Evolutionary conservation across 345 rosid genomes (phyloP), one percentile per base, ranked within the genome.

Genomic region (Populus alba): DNA sequence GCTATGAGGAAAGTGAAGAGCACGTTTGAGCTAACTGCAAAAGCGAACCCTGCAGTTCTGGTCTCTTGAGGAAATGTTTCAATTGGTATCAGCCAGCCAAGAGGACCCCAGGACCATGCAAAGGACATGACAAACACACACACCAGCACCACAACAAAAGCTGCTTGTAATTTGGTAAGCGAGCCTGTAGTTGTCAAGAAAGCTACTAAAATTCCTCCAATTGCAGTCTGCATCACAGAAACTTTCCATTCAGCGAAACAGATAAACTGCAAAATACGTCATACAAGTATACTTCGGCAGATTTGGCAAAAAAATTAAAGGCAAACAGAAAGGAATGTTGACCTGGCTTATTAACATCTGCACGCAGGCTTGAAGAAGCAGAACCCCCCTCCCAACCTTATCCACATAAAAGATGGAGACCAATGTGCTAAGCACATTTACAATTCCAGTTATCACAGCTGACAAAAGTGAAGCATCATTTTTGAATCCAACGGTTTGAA

Each of bases 61-160:
- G 72, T 72, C 73, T 66, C 77, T 16, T 49, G 15, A 49, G 77
- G 77, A 55, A 72, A 66, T 38, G 77, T 78, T 72, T 78, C 81
- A 15, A 73, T 72, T 25, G 77, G 81, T 37, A 78, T 78, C 53
- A 78, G 3, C 77, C 81, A 78, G 8, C 73, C 77, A 16, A 72
- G 77, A 47, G 81, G 77, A 78, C 81, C 68, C 68, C 81, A 73
- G 38, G 77, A 73, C 79, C 79, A 80, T 18, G 83, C 83, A 38
- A 80, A 80, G n/a, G 68, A 37, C 83, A 76, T 71, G 4, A 76
- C 79, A 41, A 37, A 71, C 29, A 66, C 22, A 23, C 80, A 80
- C 63, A 80, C 80, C 6, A 75, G 37, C 23, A 38, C 16, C 47
- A 76, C 79, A 23, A 66, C 77, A 15, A 27, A 5, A 1, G 13